Percentiles rank a stretch among this genome's conserved stretches.
Evolutionary conservation across 2,329 filamentous ascomycete species (phyloP).

Genomic region (Xylariales sp.): DNA sequence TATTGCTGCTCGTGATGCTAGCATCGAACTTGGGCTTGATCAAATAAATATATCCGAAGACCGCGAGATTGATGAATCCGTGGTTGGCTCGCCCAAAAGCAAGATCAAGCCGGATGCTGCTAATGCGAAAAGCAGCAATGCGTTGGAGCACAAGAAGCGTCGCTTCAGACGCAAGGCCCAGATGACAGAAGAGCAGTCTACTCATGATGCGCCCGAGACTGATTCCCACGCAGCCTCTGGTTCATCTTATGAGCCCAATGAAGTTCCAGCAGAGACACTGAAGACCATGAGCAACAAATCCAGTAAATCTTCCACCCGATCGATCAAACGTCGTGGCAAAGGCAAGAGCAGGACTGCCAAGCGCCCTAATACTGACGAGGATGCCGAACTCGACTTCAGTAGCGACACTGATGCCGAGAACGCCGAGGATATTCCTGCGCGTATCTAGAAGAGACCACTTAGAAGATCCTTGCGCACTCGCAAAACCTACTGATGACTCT

Average conservation of each 20-base stretch:
- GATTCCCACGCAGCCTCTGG: not conserved
- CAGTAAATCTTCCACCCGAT: no score
- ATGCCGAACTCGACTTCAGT: conserved; percentile 16
- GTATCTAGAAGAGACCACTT: conserved; percentile 2
- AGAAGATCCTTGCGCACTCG: not conserved
- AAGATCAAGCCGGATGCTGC: no score
- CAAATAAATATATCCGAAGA: conserved; percentile 1
- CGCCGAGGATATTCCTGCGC: conserved; percentile 26
- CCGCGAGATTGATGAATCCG: conserved; percentile 18
- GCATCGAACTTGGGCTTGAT: conserved; percentile 16
- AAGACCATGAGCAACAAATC: no score
- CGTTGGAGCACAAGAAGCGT: no score
- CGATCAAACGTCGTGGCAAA: not conserved
- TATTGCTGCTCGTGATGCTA: conserved; percentile 6
- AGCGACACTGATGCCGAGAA: conserved; percentile 28
- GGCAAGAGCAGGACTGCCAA: conserved; percentile 1
- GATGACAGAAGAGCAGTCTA: no score
- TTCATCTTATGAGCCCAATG: not conserved
- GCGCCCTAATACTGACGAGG: conserved; percentile 1
- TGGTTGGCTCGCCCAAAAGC: conserved; percentile 9
- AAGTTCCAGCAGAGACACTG: no score
- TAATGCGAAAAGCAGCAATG: no score
- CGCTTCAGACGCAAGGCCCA: no score
- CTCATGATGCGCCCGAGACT: not conserved
- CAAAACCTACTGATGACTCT: not conserved